Evolutionary conservation across 306 rosid genomes (phyloP).

Genomic region (Quercus variabilis): DNA sequence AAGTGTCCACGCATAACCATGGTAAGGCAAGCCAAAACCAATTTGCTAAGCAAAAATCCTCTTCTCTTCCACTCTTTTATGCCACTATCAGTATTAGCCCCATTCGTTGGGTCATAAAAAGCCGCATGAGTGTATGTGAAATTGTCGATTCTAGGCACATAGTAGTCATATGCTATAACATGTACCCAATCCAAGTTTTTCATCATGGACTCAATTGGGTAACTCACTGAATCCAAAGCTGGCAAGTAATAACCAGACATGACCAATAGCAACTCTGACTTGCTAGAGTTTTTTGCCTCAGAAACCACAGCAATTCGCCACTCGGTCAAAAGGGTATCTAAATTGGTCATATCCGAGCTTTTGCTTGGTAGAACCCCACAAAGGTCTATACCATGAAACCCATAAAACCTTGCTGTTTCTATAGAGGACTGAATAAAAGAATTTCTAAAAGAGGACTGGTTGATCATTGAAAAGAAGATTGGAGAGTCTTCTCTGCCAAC

Average conservation of each 20-base stretch:
- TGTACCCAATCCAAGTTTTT: constrained; percentile 30
- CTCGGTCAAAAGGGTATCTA: constrained; percentile 21
- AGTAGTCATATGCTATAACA: constrained; percentile 16
- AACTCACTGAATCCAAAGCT: constrained; percentile 4
- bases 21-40: constrained; percentile 35
- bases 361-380: constrained; percentile 9
- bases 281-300: constrained; percentile 8
- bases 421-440: constrained; percentile 30
- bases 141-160: constrained; percentile 13
- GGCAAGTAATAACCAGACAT: not conserved
- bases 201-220: constrained; percentile 8
- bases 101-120: constrained; percentile 9
- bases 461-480: constrained; percentile 12
- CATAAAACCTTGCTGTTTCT: constrained; percentile 20
- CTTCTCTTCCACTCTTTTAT: constrained; percentile 18
- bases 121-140: constrained; percentile 23
- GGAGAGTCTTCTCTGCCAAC: constrained; percentile 11
- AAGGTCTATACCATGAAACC: constrained; percentile 30
- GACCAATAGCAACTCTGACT: constrained; percentile 1
- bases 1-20: constrained; percentile 31
- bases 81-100: constrained; percentile 14
- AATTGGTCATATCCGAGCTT: not conserved
- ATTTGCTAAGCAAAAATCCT: constrained; percentile 14
- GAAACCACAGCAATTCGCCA: constrained; percentile 20
- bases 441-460: constrained; percentile 6